Evolutionary conservation across 2,329 filamentous ascomycete genomes (phyloP).

Genomic region (Neoarthrinium moseri): DNA sequence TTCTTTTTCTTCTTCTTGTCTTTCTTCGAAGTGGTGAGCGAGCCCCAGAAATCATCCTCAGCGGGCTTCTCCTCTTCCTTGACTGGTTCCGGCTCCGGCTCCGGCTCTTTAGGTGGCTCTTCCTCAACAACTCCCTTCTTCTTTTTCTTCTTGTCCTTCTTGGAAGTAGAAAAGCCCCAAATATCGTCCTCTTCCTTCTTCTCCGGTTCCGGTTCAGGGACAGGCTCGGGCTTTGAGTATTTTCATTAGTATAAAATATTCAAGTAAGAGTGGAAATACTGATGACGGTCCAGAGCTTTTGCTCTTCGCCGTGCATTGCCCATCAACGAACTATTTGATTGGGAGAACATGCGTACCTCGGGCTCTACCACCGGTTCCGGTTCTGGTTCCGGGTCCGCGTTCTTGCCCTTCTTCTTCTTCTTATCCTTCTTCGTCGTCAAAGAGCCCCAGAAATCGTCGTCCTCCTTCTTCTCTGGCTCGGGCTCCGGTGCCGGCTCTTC

Average conservation of each 20-base stretch:
- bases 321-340: not conserved
- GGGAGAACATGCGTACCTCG: not conserved
- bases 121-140: constrained; percentile 1
- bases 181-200: constrained; percentile 28
- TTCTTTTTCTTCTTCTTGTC: constrained; percentile 31
- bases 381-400: constrained; percentile 24
- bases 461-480: constrained; percentile 33
- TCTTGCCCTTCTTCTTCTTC: constrained; percentile 37
- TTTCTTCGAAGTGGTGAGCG: constrained; percentile 16
- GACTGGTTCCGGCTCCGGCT: constrained; percentile 25
- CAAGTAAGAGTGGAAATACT: too few relatives aligned
- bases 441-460: constrained; percentile 29
- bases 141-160: constrained; percentile 14
- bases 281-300: too few relatives aligned
- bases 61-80: constrained; percentile 17
- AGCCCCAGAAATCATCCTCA: constrained; percentile 23
- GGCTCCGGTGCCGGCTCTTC: constrained; percentile 25
- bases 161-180: constrained; percentile 28
- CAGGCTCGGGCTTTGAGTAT: constrained; percentile 23
- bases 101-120: constrained; percentile 5
- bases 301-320: too few relatives aligned
- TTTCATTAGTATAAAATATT: too few relatives aligned
- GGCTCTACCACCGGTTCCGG: constrained; percentile 14
- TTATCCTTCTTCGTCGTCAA: constrained; percentile 26
- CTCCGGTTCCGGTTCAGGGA: constrained; percentile 15